Evolutionary conservation across 257 asterid species (phyloP), one percentile per base, ranked within the genome.

Genomic region (Scutellaria galericulata): DNA sequence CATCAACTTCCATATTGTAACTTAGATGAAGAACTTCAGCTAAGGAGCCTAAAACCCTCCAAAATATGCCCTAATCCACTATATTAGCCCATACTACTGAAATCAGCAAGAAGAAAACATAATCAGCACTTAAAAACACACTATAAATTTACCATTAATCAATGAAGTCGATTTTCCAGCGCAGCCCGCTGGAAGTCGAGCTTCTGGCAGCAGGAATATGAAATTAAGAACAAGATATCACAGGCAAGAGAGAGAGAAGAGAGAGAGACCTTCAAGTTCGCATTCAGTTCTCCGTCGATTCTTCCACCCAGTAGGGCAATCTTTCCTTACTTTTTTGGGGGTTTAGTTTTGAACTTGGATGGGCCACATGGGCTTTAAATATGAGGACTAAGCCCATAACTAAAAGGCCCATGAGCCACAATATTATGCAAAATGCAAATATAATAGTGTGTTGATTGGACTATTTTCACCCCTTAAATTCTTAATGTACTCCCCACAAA

Each of bases 1-100:
- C 67, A 10, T 79, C 80, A 73, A 82, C 82, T 75, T 82, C 91
- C 98, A 86, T 87, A 47, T 41, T 41, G 68, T 52, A 52, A 27
- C 56, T 71, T 45, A 5, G 18, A 68, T 20, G 22, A 75, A 31
- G 5, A 31, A 66, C 22, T 48, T 53, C 61, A 65, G 69, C 51
- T 27, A 54, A 55, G 74, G 65, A 69, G 63, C 75, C 75, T 31
- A 56, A 47, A 65, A 20, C 37, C 59, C 39, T 44, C 40, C 57
- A 54, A 52, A 44, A 7, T 60, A 68, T 41, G 78, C 59, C 13
- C 48, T 75, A 67, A 62, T 71, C 50, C 76, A 69, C 80, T 76
- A 31, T 39, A 71, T 51, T 35, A 41, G 45, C 55, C 73, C 64
- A 71, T 13, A 24, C 39, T 7, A 63, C 68, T 72, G 64, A 58